phyloP scores from a whole-genome alignment of 352 stramenopile genomes.

The Blastocystis sp. region DNA sequence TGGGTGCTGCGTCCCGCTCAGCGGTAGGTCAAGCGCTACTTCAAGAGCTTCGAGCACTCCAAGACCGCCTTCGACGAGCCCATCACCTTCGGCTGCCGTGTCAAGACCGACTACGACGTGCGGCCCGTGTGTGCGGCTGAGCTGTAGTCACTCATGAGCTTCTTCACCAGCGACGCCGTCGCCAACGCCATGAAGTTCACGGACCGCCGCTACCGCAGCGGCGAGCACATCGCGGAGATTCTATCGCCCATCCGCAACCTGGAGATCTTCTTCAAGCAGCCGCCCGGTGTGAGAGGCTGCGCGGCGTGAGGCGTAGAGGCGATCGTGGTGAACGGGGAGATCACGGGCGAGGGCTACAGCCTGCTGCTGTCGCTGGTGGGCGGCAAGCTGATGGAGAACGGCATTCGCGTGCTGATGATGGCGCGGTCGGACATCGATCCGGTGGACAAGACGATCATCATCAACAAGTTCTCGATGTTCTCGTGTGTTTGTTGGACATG shows the following conservation, averaged over 20 bases:
- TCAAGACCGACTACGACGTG: conserved; percentile 58
- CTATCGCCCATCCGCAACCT: conserved; percentile 40
- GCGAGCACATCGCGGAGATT: conserved; percentile 27
- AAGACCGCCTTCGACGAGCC: conserved; percentile 6
- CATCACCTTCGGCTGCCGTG: conserved; percentile 3
- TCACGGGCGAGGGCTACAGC: conserved; percentile 18
- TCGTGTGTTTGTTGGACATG: not conserved
- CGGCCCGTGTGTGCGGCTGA: not conserved
- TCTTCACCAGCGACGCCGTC: conserved; percentile 37
- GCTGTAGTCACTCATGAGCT: conserved; percentile 16
- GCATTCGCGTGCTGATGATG: not conserved
- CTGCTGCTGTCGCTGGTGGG: conserved; percentile 28
- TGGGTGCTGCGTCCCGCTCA: not conserved
- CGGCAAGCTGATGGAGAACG: conserved; percentile 6
- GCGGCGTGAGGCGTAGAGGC: not conserved
- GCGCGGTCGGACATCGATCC: not conserved
- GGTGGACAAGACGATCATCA: conserved; percentile 25
- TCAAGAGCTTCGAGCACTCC: not conserved
- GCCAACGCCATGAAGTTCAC: conserved; percentile 43
- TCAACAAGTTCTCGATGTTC: conserved; percentile 38
- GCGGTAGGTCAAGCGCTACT: conserved; percentile 24
- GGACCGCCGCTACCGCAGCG: conserved; percentile 7
- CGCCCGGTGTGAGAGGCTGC: not conserved
- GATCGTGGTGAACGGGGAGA: conserved; percentile 11
- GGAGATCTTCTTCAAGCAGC: conserved; percentile 50